phyloP scores from a whole-genome alignment of 73 alveolate genomes.

The Tetrahymena thermophila region DNA sequence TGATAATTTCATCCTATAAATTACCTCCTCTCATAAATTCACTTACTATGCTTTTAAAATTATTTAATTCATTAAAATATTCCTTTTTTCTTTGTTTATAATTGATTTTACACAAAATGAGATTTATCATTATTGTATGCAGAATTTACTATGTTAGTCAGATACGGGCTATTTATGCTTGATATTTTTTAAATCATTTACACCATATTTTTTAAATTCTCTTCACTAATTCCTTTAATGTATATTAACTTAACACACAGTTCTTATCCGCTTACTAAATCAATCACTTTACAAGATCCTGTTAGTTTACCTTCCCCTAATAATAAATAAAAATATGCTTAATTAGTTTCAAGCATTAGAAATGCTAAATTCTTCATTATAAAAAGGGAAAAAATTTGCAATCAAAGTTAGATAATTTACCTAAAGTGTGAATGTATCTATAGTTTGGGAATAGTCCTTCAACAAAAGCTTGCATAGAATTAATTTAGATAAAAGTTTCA shows the following conservation, averaged over 20 bases:
- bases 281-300: neutral
- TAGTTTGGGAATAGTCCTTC: neutral
- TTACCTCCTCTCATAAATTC: neutral
- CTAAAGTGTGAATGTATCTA: neutral
- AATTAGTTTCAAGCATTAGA: neutral
- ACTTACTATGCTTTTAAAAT: neutral
- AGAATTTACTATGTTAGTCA: neutral
- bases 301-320: neutral
- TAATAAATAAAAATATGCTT: neutral
- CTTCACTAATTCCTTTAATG: neutral
- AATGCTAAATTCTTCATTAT: neutral
- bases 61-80: no score
- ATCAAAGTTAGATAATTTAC: neutral
- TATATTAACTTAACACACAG: neutral
- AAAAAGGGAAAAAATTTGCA: neutral
- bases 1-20: neutral
- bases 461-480: neutral
- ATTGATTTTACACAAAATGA: neutral
- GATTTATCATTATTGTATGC: neutral
- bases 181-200: neutral
- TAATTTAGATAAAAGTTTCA: neutral
- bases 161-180: neutral
- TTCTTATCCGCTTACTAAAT: neutral
- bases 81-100: neutral
- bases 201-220: neutral